These are phyloP conservation scores for Metschnikowia aberdeeniae DNA, from an alignment of 805 yeast genomes.

Conservation along the genomic window DNA sequence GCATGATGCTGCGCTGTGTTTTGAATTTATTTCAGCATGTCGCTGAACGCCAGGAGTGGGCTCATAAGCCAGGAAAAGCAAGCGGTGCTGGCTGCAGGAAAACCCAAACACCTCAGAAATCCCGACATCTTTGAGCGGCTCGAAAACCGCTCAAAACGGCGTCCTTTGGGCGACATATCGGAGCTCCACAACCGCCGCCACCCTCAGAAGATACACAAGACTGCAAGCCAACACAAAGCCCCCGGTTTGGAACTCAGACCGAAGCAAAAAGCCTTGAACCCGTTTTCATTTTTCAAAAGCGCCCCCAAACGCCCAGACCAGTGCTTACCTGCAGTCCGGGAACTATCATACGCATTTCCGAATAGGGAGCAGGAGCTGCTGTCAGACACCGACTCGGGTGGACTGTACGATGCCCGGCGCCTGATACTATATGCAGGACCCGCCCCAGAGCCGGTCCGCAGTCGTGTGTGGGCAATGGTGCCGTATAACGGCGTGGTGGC, in stretches of 20 bases:
- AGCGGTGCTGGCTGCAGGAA: too few relatives aligned
- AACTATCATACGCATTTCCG: not conserved
- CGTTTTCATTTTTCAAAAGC: not conserved
- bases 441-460: too few relatives aligned
- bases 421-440: not conserved
- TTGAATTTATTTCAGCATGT: not conserved
- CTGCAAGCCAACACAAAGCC: not conserved
- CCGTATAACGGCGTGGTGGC: constrained; percentile 5
- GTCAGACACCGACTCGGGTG: too few relatives aligned
- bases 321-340: not conserved
- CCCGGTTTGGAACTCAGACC: not conserved
- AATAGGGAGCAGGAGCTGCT: too few relatives aligned
- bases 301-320: not conserved
- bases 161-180: constrained; percentile 11
- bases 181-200: not conserved
- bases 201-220: not conserved
- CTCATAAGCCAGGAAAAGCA: too few relatives aligned
- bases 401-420: not conserved
- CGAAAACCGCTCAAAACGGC: constrained; percentile 11
- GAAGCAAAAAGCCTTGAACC: too few relatives aligned
- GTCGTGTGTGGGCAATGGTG: not conserved
- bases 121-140: constrained; percentile 14
- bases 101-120: not conserved
- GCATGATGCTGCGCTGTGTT: not conserved
- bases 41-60: too few relatives aligned